Evolutionary conservation across 148 eudicot species (phyloP).

Genomic region (Amaranthus palmeri): DNA sequence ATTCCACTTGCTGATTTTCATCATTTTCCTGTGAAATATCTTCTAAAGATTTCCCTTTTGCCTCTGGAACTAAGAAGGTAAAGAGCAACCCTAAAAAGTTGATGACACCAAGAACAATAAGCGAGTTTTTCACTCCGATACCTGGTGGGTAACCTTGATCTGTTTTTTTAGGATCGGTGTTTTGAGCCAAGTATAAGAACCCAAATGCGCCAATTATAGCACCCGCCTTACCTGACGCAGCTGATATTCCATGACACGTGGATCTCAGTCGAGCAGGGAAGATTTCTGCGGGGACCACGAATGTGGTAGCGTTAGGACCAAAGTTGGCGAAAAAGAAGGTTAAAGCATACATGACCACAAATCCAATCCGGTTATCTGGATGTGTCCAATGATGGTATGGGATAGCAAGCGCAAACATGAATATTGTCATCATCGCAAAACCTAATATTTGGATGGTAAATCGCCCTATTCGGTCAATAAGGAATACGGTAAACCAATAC

Average conservation of each 20-base stretch:
- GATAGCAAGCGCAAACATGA: slow-evolving; percentile 50
- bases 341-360: slow-evolving; percentile 50
- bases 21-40: slow-evolving; percentile 52
- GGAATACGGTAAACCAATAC: slow-evolving; percentile 57
- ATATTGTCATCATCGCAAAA: slow-evolving; percentile 54
- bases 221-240: slow-evolving; percentile 61
- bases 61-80: slow-evolving; percentile 59
- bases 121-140: slow-evolving; percentile 47
- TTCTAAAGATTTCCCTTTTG: slow-evolving; percentile 59
- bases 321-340: slow-evolving; percentile 66
- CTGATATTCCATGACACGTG: slow-evolving; percentile 62
- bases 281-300: slow-evolving; percentile 69
- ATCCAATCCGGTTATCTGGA: slow-evolving; percentile 43
- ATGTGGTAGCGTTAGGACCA: slow-evolving; percentile 65
- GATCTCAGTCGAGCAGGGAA: slow-evolving; percentile 67
- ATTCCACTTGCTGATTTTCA: slow-evolving; percentile 15
- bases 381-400: slow-evolving; percentile 56
- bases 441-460: slow-evolving; percentile 54
- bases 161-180: slow-evolving; percentile 32
- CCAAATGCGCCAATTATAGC: slow-evolving; percentile 60
- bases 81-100: slow-evolving; percentile 37
- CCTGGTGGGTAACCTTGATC: slow-evolving; percentile 51
- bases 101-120: slow-evolving; percentile 36
- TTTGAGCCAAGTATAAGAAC: slow-evolving; percentile 55
- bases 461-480: slow-evolving; percentile 52